These are phyloP conservation scores for Mycena galopus DNA, from an alignment of 768 basidiomycete genomes.

Conservation along the genomic window DNA sequence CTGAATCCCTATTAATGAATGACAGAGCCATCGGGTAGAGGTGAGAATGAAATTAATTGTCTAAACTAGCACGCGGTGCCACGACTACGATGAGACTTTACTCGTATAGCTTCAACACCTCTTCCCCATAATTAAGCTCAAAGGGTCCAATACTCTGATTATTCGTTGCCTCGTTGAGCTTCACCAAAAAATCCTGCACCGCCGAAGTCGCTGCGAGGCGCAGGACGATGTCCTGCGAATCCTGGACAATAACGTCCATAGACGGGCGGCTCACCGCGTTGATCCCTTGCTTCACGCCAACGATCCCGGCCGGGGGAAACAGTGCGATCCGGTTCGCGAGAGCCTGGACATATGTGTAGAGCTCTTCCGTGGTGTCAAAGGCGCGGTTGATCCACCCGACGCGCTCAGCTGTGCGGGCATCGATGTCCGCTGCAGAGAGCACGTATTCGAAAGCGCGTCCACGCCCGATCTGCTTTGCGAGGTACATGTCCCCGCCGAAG, in stretches of 20 bases:
- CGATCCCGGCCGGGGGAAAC: background rate
- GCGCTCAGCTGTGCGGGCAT: background rate
- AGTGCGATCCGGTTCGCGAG: background rate
- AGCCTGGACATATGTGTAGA: background rate
- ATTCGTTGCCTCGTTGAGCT: background rate
- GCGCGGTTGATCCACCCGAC: background rate
- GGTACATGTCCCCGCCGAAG: background rate
- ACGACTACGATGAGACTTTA: too few species aligned
- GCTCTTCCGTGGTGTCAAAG: background rate
- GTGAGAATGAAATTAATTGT: too few species aligned
- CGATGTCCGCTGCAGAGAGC: background rate
- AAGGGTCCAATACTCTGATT: slow-evolving; percentile 8
- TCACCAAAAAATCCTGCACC: background rate
- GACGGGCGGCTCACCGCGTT: slow-evolving; percentile 23
- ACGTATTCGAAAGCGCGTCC: background rate
- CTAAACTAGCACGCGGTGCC: too few species aligned
- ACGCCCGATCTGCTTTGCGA: background rate
- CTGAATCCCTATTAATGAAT: too few species aligned
- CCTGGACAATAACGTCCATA: slow-evolving; percentile 8
- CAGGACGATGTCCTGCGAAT: slow-evolving; percentile 9
- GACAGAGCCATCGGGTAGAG: too few species aligned
- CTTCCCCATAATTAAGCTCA: background rate
- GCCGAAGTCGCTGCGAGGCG: background rate
- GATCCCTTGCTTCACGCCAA: background rate
- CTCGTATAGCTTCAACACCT: too few species aligned